Evolutionary conservation across 2,329 filamentous ascomycete genomes (phyloP).

Genomic region (Beauveria bassiana): DNA sequence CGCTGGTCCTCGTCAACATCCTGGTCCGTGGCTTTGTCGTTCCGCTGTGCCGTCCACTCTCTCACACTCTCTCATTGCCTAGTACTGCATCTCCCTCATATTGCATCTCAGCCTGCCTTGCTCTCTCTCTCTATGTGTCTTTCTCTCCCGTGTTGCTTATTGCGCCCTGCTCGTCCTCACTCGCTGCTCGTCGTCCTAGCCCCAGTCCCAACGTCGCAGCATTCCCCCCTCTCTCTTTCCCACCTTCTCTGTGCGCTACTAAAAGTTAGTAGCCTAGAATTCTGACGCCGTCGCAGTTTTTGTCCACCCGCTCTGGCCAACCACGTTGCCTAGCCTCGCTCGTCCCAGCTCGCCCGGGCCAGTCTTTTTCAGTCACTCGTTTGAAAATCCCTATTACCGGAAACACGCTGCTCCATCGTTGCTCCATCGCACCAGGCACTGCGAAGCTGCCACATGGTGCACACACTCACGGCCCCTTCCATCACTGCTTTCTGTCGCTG

Average conservation of each 20-base stretch:
- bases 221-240: constrained; percentile 1
- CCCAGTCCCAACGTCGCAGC: not conserved
- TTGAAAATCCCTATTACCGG: constrained; percentile 9
- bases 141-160: not conserved
- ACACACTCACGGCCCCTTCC: not conserved
- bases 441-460: not conserved
- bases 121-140: not conserved
- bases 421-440: constrained; percentile 3
- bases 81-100: not conserved
- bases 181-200: not conserved
- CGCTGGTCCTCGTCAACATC: constrained; percentile 1
- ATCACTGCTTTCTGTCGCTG: not conserved
- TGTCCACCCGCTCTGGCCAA: constrained; percentile 9
- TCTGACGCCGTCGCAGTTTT: constrained; percentile 12
- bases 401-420: constrained; percentile 3
- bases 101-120: not conserved
- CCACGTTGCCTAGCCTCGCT: constrained; percentile 8
- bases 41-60: constrained; percentile 1
- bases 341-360: constrained; percentile 8
- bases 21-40: constrained; percentile 6
- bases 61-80: not conserved
- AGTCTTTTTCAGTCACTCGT: constrained; percentile 10
- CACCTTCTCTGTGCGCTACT: constrained; percentile 6
- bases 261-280: constrained; percentile 8
- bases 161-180: not conserved